Evolutionary conservation across 2,329 filamentous ascomycete species (phyloP).

Genomic region (Aspergillus sp.): DNA sequence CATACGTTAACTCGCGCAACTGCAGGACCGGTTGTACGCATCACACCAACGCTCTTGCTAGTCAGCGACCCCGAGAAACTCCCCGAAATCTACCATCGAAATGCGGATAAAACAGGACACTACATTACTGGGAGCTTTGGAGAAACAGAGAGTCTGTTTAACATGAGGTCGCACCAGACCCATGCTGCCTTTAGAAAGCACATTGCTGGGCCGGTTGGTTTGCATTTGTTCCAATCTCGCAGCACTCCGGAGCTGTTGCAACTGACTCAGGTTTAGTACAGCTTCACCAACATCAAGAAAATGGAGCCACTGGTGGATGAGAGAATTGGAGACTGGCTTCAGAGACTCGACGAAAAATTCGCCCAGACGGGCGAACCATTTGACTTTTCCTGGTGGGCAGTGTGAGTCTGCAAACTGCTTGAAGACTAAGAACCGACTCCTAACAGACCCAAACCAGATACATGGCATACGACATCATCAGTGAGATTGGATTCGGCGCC

Average conservation of each 20-base stretch:
- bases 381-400: constrained; percentile 49
- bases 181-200: constrained; percentile 48
- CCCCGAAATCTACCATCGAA: constrained; percentile 47
- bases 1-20: not conserved
- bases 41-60: constrained; percentile 45
- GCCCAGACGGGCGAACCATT: constrained; percentile 37
- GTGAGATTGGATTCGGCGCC: constrained; percentile 47
- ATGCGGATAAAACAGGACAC: constrained; percentile 49
- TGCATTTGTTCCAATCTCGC: not conserved
- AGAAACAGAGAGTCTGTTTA: constrained; percentile 47
- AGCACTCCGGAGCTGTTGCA: not conserved
- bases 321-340: constrained; percentile 43
- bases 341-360: constrained; percentile 40
- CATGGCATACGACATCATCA: constrained; percentile 51
- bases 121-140: constrained; percentile 52
- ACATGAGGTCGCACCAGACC: constrained; percentile 44
- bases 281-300: constrained; percentile 48
- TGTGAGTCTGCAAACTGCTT: constrained; percentile 19
- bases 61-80: constrained; percentile 46
- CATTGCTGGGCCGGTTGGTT: constrained; percentile 40
- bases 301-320: constrained; percentile 50
- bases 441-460: constrained; percentile 20
- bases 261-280: constrained; percentile 32
- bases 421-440: constrained; percentile 1
- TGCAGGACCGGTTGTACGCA: constrained; percentile 44